Evolutionary conservation across 331 rosid species (phyloP), one percentile per base, ranked within the genome.

Genomic region (Telfairia occidentalis): DNA sequence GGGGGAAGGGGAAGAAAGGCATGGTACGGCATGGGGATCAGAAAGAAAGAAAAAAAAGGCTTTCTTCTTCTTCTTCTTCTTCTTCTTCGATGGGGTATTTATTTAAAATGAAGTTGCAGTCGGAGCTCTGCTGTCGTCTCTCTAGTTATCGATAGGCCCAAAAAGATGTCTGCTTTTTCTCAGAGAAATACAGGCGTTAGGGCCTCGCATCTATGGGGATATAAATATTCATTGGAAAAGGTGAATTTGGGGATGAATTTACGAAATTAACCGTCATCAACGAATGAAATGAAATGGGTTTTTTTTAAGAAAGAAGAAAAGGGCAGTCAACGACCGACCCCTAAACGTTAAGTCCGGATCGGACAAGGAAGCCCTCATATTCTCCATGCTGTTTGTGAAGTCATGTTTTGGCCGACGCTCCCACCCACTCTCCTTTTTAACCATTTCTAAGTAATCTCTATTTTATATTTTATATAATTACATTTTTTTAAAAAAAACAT

Each of bases 1-100:
- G n/a, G n/a, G n/a, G n/a, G n/a, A n/a, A n/a, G n/a, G n/a, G 9
- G 28, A 6, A 60, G 63, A 79, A 78, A 82, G 58, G 37, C 23
- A 32, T 76, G 59, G 83, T 79, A 81, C 85, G 79, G 83, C 67
- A 76, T 83, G 81, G 77, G 59, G 83, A 87, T 88, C 90, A 75
- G 81, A 78, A 65, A 35, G 80, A 32, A 32, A 50, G 74, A 19
- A 70, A 42, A 49, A 65, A n/a, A n/a, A n/a, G n/a, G n/a, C n/a
- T n/a, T n/a, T n/a, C n/a, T n/a, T n/a, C n/a, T n/a, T n/a, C n/a
- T n/a, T n/a, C n/a, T n/a, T n/a, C n/a, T n/a, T n/a, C n/a, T n/a
- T n/a, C n/a, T n/a, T n/a, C n/a, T n/a, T n/a, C n/a, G n/a, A n/a
- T n/a, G n/a, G n/a, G n/a, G n/a, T 63, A 63, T 63, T 63, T 63